Evolutionary conservation across 495 filamentous ascomycete genomes (phyloP).

Genomic region (Trichoderma virens): DNA sequence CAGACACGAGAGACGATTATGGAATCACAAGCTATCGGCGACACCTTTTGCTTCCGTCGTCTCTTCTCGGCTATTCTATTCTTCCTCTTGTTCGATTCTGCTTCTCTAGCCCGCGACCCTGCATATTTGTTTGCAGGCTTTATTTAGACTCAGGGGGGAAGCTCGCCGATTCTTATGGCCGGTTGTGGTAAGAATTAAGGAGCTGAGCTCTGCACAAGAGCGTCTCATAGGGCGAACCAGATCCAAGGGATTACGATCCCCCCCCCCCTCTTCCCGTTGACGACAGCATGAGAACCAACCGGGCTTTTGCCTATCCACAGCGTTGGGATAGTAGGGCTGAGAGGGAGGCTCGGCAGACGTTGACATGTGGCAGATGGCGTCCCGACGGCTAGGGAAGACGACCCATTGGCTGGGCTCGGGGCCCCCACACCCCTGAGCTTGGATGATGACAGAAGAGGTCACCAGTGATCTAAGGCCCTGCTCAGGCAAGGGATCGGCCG

Average conservation of each 20-base stretch:
- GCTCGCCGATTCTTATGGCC: neutral
- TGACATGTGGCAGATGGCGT: constrained; percentile 9
- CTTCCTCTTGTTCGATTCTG: neutral
- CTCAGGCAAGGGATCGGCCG: neutral
- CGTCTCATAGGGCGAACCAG: neutral
- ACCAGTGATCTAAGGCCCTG: neutral
- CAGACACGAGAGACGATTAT: no score
- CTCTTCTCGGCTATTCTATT: neutral
- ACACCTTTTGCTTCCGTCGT: no score
- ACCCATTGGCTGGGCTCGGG: neutral
- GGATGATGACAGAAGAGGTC: neutral
- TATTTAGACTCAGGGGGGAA: neutral
- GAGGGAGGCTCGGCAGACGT: constrained; percentile 2
- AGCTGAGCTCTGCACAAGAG: neutral
- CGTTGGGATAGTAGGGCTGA: constrained; percentile 9
- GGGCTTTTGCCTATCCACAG: constrained; percentile 1
- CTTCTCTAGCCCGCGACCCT: neutral
- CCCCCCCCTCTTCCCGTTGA: neutral
- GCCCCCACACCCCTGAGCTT: neutral
- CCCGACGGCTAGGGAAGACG: constrained; percentile 6
- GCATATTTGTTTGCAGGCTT: neutral
- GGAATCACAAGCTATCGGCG: no score
- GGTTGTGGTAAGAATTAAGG: neutral
- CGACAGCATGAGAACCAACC: neutral
- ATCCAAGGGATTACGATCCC: neutral